phyloP scores from a whole-genome alignment of 768 basidiomycete genomes.

The Suillus clintonianus region DNA sequence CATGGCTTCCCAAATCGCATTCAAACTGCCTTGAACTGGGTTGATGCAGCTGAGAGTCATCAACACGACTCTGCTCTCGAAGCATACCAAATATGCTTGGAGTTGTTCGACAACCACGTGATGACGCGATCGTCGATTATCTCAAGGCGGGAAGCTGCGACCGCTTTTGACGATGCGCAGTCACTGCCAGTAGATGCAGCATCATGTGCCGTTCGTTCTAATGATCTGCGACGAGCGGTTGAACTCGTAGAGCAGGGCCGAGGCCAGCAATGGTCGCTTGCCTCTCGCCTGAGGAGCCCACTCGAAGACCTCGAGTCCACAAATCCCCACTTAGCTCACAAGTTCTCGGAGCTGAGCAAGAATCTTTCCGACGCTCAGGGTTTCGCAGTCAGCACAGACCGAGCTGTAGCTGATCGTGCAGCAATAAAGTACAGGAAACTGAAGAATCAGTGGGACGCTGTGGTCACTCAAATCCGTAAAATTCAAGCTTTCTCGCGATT shows the following conservation, averaged over 20 bases:
- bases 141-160: not conserved
- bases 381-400: not conserved
- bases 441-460: constrained; percentile 1
- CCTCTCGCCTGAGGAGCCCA: constrained; percentile 24
- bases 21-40: not conserved
- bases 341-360: constrained; percentile 9
- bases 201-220: constrained; percentile 14
- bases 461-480: constrained; percentile 9
- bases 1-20: not conserved
- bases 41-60: not conserved
- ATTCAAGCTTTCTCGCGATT: constrained; percentile 16
- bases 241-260: constrained; percentile 32
- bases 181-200: constrained; percentile 4
- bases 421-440: constrained; percentile 12
- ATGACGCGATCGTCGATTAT: not conserved
- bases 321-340: constrained; percentile 2
- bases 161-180: not conserved
- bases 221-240: constrained; percentile 14
- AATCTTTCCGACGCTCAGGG: constrained; percentile 1
- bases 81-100: not conserved
- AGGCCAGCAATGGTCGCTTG: constrained; percentile 29
- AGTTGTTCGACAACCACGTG: not conserved
- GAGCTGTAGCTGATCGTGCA: not conserved
- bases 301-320: constrained; percentile 18
- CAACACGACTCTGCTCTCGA: not conserved